phyloP scores from a whole-genome alignment of 768 basidiomycete genomes.

The Leccinum subtestaceum region DNA sequence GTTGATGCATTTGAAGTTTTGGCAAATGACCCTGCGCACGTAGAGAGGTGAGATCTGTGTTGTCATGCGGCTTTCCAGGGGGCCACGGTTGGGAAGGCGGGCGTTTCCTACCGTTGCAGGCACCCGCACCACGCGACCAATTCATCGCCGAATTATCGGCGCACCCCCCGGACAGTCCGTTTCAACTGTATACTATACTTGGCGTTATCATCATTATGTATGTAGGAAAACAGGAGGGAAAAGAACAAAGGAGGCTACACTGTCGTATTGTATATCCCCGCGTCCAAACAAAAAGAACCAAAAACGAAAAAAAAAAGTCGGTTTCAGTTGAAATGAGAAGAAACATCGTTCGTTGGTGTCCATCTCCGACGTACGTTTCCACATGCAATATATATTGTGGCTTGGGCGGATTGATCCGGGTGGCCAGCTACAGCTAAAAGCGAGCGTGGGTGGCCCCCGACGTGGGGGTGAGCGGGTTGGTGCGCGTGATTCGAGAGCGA shows the following conservation, averaged over 20 bases:
- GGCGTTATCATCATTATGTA: slow-evolving; percentile 30
- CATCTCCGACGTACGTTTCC: slow-evolving; percentile 30
- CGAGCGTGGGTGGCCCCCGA: slow-evolving; percentile 21
- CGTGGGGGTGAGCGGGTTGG: neutral
- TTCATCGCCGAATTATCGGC: neutral
- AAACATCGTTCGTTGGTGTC: slow-evolving; percentile 24
- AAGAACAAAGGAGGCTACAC: slow-evolving; percentile 17
- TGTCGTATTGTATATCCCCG: slow-evolving; percentile 31
- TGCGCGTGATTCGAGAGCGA: neutral
- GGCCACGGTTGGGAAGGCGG: neutral
- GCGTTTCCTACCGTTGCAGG: slow-evolving; percentile 7
- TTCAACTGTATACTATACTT: slow-evolving; percentile 1
- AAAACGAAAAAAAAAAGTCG: slow-evolving; percentile 18
- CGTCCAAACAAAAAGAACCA: slow-evolving; percentile 16
- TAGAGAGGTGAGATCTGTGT: slow-evolving; percentile 18
- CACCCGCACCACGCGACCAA: slow-evolving; percentile 11
- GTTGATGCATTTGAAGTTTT: neutral
- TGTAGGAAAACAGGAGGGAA: neutral
- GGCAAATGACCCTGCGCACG: slow-evolving; percentile 6
- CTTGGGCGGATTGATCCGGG: slow-evolving; percentile 9
- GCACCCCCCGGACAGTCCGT: slow-evolving; percentile 23
- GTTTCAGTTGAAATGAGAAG: slow-evolving; percentile 2
- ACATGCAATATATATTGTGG: slow-evolving; percentile 22
- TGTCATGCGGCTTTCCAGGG: slow-evolving; percentile 5
- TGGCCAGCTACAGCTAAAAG: slow-evolving; percentile 12